A percentile compares a stretch with the other conserved stretches of the same genome.
phyloP scores from a whole-genome alignment of 2,329 filamentous ascomycete genomes.

The Colletotrichum horii region DNA sequence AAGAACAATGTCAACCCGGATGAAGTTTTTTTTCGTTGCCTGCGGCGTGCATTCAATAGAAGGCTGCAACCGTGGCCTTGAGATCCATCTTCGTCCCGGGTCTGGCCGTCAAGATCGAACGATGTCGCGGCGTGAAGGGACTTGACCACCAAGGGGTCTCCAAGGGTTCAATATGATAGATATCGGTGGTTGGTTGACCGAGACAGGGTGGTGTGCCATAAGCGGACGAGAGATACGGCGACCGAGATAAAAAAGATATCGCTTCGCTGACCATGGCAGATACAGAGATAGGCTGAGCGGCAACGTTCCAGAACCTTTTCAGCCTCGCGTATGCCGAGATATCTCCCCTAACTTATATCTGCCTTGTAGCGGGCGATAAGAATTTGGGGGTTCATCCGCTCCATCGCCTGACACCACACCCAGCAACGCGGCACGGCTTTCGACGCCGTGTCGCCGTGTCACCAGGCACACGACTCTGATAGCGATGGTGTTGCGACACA shows the following conservation, averaged over 20 bases:
- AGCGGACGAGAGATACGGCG: constrained; percentile 7
- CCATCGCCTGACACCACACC: neutral
- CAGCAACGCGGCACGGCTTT: neutral
- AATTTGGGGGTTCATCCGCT: neutral
- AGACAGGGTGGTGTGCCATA: neutral
- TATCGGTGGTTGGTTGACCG: neutral
- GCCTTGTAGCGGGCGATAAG: neutral
- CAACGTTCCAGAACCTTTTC: neutral
- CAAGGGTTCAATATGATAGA: neutral
- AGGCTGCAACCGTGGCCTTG: neutral
- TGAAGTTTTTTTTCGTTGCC: neutral
- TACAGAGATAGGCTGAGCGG: neutral
- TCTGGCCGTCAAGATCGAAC: constrained; percentile 5
- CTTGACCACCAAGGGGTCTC: neutral
- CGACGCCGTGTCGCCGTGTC: neutral
- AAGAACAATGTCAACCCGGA: constrained; percentile 6
- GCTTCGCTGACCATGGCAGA: neutral
- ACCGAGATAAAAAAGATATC: neutral
- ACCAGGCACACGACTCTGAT: neutral
- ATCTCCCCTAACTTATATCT: neutral
- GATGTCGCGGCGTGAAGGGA: neutral
- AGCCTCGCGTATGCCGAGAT: neutral
- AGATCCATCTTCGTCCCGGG: neutral
- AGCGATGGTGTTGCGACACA: neutral
- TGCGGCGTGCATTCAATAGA: neutral